Conservation (phyloP, 169 alveolate genomes). For the Sarcocystis neurona region DNA sequence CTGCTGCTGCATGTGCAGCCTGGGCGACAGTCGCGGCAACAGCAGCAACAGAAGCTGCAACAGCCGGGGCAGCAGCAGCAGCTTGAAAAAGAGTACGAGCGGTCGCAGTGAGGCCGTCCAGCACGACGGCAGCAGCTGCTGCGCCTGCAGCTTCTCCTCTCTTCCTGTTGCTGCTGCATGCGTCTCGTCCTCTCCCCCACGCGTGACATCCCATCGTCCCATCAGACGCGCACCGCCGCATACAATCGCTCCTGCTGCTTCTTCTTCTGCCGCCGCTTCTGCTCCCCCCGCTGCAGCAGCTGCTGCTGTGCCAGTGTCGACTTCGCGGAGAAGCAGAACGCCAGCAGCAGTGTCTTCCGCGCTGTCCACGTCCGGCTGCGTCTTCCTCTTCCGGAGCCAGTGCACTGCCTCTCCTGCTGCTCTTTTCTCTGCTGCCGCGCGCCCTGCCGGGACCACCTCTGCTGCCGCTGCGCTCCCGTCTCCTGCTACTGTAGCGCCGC, state of each 20-base stretch:
- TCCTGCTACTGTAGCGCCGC: too few relatives aligned
- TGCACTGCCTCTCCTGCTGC: neutral
- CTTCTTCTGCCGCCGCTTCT: too few relatives aligned
- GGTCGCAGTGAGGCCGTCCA: neutral
- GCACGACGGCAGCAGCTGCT: constrained; percentile 6
- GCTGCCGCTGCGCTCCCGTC: neutral
- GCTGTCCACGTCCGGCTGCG: too few relatives aligned
- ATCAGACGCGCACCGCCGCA: too few relatives aligned
- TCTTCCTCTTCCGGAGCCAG: constrained; percentile 14
- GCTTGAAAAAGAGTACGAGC: neutral
- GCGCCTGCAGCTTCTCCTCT: neutral
- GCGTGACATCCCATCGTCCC: too few relatives aligned
- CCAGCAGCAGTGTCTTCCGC: too few relatives aligned
- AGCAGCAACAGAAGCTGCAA: constrained; percentile 11
- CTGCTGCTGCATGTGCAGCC: neutral
- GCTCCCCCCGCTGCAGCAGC: too few relatives aligned
- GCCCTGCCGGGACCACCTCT: neutral
- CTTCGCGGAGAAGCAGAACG: too few relatives aligned
- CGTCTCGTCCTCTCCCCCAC: too few relatives aligned
- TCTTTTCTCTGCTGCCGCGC: neutral
- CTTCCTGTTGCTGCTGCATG: too few relatives aligned
- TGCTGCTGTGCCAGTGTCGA: too few relatives aligned
- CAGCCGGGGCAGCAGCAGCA: constrained; percentile 8
- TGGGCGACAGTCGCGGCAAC: constrained; percentile 14
- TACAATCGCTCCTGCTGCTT: too few relatives aligned